Evolutionary conservation across 2,329 filamentous ascomycete species (phyloP).

Genomic region (Colletotrichum kahawae): DNA sequence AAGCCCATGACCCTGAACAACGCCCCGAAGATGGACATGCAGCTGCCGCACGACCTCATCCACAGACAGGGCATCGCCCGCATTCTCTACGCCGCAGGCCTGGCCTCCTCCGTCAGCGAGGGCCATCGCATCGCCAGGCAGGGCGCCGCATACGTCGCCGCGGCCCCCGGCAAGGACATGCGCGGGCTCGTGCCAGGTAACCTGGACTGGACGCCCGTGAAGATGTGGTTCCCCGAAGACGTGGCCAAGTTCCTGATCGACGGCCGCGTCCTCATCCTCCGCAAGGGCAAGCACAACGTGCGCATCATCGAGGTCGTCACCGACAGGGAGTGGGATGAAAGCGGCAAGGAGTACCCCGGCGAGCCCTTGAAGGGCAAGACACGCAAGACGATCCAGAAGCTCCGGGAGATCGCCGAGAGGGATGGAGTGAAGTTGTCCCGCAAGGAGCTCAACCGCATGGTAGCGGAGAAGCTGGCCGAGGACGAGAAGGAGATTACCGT

Average conservation of each 20-base stretch:
- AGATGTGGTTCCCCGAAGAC: conserved; percentile 61
- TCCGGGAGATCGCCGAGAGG: conserved; percentile 39
- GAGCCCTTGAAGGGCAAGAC: conserved; percentile 54
- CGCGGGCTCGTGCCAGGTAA: conserved; percentile 52
- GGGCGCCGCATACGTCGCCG: conserved; percentile 67
- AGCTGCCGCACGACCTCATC: conserved; percentile 64
- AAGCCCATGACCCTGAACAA: conserved; percentile 43
- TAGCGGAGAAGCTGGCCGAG: conserved; percentile 27
- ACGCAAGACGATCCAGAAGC: conserved; percentile 44
- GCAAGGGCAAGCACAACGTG: conserved; percentile 68
- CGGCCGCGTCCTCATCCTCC: conserved; percentile 61
- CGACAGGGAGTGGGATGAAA: conserved; percentile 57
- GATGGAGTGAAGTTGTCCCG: conserved; percentile 32
- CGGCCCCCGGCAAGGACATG: conserved; percentile 45
- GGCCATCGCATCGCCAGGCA: conserved; percentile 61
- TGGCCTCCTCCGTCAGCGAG: conserved; percentile 60
- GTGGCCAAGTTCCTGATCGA: conserved; percentile 67
- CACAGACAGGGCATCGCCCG: conserved; percentile 58
- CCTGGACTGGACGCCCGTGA: conserved; percentile 67
- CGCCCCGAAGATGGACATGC: conserved; percentile 57
- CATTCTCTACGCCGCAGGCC: conserved; percentile 64
- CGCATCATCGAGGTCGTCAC: conserved; percentile 64
- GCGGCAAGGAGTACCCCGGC: conserved; percentile 58
- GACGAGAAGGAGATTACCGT: conserved; percentile 31
- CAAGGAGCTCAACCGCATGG: conserved; percentile 31